Conservation (phyloP, 2,329 filamentous ascomycete genomes). For the Monosporascus cannonballus region DNA sequence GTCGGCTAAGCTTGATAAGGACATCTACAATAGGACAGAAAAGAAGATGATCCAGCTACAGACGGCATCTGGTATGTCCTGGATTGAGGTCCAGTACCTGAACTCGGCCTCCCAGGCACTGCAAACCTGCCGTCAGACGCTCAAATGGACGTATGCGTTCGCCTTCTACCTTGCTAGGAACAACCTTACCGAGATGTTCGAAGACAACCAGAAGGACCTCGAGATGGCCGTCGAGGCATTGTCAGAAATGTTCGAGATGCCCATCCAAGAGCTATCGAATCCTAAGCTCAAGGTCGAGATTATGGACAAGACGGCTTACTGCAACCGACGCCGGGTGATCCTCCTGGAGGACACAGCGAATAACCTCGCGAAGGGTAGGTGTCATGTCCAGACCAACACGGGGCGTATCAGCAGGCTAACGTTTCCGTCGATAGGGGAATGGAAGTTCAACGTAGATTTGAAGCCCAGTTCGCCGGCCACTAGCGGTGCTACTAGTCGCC, state of each 20-base stretch:
- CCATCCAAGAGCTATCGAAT: conserved; percentile 75
- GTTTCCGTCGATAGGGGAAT: conserved; percentile 17
- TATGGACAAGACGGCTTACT: conserved; percentile 97
- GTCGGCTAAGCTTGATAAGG: conserved; percentile 91
- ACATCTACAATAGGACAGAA: conserved; percentile 92
- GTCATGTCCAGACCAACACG: conserved; percentile 10
- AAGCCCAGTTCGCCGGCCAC: conserved; percentile 12
- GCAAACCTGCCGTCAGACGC: conserved; percentile 93
- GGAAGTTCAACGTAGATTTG: conserved; percentile 27
- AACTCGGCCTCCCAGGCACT: conserved; percentile 88
- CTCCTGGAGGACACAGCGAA: conserved; percentile 88
- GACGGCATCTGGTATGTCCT: conserved; percentile 89
- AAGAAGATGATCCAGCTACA: conserved; percentile 99
- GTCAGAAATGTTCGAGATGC: conserved; percentile 99
- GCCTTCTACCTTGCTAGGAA: conserved; percentile 95
- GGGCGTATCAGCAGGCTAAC: not conserved
- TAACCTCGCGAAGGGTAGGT: conserved; percentile 78
- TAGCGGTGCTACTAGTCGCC: conserved; percentile 4
- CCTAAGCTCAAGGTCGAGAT: conserved; percentile 96
- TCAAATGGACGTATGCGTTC: conserved; percentile 99
- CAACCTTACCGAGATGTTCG: conserved; percentile 94
- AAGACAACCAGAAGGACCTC: conserved; percentile 96
- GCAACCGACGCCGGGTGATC: conserved; percentile 86
- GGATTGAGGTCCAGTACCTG: conserved; percentile 98
- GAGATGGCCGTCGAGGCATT: conserved; percentile 95